Evolutionary conservation across 345 rosid genomes (phyloP), one percentile per base, ranked within the genome.

Genomic region (Rhodamnia rubescens): DNA sequence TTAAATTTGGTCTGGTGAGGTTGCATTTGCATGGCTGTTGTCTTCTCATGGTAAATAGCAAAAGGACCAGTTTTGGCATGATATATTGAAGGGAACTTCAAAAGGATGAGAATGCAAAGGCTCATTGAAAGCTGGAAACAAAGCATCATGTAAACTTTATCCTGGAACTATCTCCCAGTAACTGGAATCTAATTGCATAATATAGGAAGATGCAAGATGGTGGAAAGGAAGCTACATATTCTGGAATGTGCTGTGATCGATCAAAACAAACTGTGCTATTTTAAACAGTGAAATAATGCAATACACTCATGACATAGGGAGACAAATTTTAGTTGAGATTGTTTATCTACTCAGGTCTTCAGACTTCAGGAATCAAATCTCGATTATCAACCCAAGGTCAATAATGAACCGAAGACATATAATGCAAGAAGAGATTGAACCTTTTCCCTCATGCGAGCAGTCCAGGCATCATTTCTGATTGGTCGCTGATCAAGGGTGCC

Each of bases 371-470:
- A 69, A 36, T 69, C 80, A 36, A 36, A 16, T 64, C 36, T 2
- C 10, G 26, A 26, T 69, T 20, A 69, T 36, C 80, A 69, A 69
- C 80, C 47, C 47, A 18, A 36, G 47, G 80, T 69, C 24, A 36
- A 0, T 32, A 36, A 32, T 36, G 47, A 69, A 69, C 80, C 18
- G 75, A 20, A 36, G 14, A 69, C 80, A 36, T 36, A 69, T 32
- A 69, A 20, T 64, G 80, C 80, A 69, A 69, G 44, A 69, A 36
- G 26, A 36, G 80, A 69, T 9, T 36, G 52, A 32, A 96, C 99
- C 99, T 96, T 98, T 90, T 98, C 99, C 88, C 97, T 92, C 99
- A 98, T 94, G 21, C 99, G 96, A 85, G 98, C 85, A 86, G 99
- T 98, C 99, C 99, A 98, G 61, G 99, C 98, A 91, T 98, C 99